A percentile compares a stretch with the other conserved stretches of the same genome.
These are phyloP conservation scores for Salix caprea DNA, from an alignment of 345 rosid genomes.

Conservation along the genomic window DNA sequence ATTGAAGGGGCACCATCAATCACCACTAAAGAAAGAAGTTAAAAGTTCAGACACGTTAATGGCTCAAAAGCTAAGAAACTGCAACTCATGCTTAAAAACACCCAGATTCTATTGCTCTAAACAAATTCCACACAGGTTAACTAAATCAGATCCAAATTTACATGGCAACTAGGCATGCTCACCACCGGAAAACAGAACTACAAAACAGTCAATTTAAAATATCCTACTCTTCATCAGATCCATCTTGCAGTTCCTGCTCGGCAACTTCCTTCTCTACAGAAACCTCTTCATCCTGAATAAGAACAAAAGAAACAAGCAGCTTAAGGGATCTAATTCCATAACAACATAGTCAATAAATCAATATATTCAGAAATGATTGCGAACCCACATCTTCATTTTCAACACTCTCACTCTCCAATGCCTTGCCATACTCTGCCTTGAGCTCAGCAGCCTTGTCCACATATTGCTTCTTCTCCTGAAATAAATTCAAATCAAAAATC, in stretches of 20 bases:
- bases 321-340: no score
- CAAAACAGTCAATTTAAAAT: neutral
- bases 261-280: slow-evolving; percentile 31
- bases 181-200: neutral
- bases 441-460: slow-evolving; percentile 66
- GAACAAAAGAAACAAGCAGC: neutral
- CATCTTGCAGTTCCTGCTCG: slow-evolving; percentile 25
- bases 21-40: slow-evolving; percentile 10
- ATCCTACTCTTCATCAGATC: slow-evolving; percentile 35
- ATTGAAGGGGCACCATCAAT: neutral
- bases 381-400: slow-evolving; percentile 26
- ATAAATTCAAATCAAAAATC: neutral
- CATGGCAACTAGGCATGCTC: neutral
- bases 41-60: neutral
- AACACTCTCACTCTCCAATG: slow-evolving; percentile 31
- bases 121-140: neutral
- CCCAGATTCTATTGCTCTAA: neutral
- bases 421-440: slow-evolving; percentile 55
- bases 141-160: slow-evolving; percentile 6
- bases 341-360: neutral
- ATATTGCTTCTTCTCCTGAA: slow-evolving; percentile 74
- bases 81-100: neutral
- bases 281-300: slow-evolving; percentile 38
- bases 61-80: neutral
- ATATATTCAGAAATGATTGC: neutral